Conservation (phyloP, 2,329 filamentous ascomycete genomes). For the Fusarium luffae region DNA sequence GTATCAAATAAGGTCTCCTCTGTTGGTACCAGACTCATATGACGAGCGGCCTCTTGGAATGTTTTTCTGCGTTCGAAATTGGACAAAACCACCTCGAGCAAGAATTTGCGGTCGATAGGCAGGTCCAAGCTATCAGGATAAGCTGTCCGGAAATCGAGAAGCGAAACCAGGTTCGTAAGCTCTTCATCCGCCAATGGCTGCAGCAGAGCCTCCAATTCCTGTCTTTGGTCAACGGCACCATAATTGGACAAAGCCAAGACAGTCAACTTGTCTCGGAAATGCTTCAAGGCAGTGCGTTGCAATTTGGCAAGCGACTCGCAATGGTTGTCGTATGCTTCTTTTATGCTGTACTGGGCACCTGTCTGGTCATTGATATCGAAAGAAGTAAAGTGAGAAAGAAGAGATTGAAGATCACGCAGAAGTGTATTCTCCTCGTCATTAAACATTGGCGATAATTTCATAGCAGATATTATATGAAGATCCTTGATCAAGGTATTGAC, state of each 20-base stretch:
- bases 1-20: slow-evolving; percentile 84
- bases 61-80: slow-evolving; percentile 81
- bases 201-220: slow-evolving; percentile 82
- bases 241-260: slow-evolving; percentile 94
- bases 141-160: slow-evolving; percentile 81
- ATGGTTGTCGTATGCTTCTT: slow-evolving; percentile 82
- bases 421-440: slow-evolving; percentile 79
- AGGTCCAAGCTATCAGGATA: slow-evolving; percentile 81
- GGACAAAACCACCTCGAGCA: slow-evolving; percentile 78
- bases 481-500: slow-evolving; percentile 90
- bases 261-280: slow-evolving; percentile 91
- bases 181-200: slow-evolving; percentile 79
- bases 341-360: slow-evolving; percentile 76
- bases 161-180: slow-evolving; percentile 72
- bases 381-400: slow-evolving; percentile 87
- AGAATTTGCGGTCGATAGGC: slow-evolving; percentile 69
- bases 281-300: slow-evolving; percentile 80
- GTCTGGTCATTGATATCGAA: slow-evolving; percentile 95
- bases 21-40: slow-evolving; percentile 83
- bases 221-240: slow-evolving; percentile 82
- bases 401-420: slow-evolving; percentile 79
- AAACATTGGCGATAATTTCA: slow-evolving; percentile 82
- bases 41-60: slow-evolving; percentile 81
- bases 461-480: slow-evolving; percentile 81
- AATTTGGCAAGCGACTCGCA: slow-evolving; percentile 80